Conservation (phyloP, 2,329 filamentous ascomycete species). For the Colletotrichum euphorbiae region DNA sequence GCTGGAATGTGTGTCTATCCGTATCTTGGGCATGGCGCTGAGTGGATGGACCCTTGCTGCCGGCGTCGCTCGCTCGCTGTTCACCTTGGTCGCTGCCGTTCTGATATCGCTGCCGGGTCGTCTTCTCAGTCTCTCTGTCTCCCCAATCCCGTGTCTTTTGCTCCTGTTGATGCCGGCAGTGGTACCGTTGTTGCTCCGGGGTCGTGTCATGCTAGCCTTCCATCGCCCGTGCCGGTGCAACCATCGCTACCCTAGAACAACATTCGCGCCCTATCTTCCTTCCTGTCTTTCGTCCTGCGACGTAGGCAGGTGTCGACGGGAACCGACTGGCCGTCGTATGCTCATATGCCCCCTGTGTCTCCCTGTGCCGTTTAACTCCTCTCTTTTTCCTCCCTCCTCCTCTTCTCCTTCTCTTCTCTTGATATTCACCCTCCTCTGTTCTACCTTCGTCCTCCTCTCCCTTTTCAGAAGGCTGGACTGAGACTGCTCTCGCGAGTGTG, state of each 20-base stretch:
- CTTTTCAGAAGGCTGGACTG: neutral
- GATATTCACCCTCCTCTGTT: neutral
- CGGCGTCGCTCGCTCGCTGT: neutral
- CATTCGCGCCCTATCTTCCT: constrained; percentile 18
- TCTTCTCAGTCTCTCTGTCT: neutral
- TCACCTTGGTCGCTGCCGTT: neutral
- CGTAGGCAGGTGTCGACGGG: neutral
- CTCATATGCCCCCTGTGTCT: constrained; percentile 18
- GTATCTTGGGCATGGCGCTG: neutral
- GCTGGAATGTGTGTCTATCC: constrained; percentile 5
- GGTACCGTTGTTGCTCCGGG: constrained; percentile 13
- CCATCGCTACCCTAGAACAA: constrained; percentile 24
- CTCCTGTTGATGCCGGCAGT: constrained; percentile 1
- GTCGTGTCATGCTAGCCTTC: constrained; percentile 25
- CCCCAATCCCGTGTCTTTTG: neutral
- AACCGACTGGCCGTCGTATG: constrained; percentile 9
- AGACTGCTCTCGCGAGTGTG: neutral
- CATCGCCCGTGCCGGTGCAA: constrained; percentile 29
- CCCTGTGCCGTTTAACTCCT: neutral
- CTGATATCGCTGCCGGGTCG: constrained; percentile 1
- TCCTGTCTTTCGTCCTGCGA: constrained; percentile 4
- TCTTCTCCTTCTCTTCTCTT: constrained; percentile 6
- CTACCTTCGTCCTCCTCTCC: neutral
- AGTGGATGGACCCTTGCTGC: neutral
- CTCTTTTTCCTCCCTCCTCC: neutral